phyloP scores from a whole-genome alignment of 116 monocot genomes.

The Posidonia oceanica region DNA sequence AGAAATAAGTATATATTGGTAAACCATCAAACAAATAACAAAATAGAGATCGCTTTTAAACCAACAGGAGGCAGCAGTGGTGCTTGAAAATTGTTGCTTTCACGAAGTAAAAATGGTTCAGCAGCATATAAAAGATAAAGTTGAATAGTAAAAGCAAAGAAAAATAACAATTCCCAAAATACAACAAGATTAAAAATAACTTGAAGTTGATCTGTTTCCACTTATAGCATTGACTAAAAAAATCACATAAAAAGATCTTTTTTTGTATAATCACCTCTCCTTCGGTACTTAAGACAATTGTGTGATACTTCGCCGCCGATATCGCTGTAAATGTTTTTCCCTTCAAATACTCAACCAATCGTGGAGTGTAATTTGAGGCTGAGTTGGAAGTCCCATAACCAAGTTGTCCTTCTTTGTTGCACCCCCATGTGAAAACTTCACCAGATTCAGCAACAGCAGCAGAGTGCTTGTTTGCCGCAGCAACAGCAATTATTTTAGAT shows the following conservation, averaged over 20 bases:
- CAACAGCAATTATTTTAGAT: slow-evolving; percentile 63
- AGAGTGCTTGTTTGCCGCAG: slow-evolving; percentile 96
- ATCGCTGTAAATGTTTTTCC: slow-evolving; percentile 70
- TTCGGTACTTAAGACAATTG: slow-evolving; percentile 69
- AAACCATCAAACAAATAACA: too few relatives aligned
- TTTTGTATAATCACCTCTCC: slow-evolving; percentile 52
- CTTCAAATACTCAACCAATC: slow-evolving; percentile 93
- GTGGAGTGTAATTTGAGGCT: slow-evolving; percentile 83
- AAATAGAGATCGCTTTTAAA: background rate
- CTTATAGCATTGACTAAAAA: too few relatives aligned
- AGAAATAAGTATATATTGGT: too few relatives aligned
- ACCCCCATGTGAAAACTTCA: slow-evolving; percentile 97
- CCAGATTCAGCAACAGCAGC: slow-evolving; percentile 87
- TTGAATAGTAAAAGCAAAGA: too few relatives aligned
- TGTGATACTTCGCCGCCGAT: slow-evolving; percentile 92
- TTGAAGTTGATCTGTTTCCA: too few relatives aligned
- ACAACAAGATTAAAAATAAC: too few relatives aligned
- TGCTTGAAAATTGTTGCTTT: background rate
- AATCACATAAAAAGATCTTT: too few relatives aligned
- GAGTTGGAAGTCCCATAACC: slow-evolving; percentile 99
- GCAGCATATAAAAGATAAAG: background rate
- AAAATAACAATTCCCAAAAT: too few relatives aligned
- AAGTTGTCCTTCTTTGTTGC: slow-evolving; percentile 99
- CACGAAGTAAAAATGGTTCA: background rate
- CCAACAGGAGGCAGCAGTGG: background rate